phyloP scores from a whole-genome alignment of 495 filamentous ascomycete genomes.

The Sphaerosporella brunnea region DNA sequence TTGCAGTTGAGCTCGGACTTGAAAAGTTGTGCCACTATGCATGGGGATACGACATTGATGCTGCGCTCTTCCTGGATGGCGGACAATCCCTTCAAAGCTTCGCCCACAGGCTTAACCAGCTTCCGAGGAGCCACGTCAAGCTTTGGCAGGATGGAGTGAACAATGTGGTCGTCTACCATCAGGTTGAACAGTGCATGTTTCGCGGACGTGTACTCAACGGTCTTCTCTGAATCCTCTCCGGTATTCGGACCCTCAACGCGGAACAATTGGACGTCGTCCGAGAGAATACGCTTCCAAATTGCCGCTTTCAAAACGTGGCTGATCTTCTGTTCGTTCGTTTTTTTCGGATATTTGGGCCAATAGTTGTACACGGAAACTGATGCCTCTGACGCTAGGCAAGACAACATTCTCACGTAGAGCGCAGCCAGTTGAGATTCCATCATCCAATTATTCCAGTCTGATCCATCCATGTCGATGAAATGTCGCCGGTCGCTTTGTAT shows the following conservation, averaged over 20 bases:
- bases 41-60: constrained; percentile 8
- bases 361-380: constrained; percentile 23
- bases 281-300: constrained; percentile 14
- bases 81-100: not conserved
- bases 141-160: not conserved
- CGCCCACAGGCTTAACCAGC: not conserved
- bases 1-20: constrained; percentile 7
- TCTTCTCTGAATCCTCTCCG: not conserved
- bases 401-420: constrained; percentile 28
- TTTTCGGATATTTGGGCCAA: constrained; percentile 25
- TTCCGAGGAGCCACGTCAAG: not conserved
- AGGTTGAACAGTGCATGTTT: constrained; percentile 1
- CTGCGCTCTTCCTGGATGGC: not conserved
- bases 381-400: constrained; percentile 16
- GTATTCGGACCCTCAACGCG: constrained; percentile 8
- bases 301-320: constrained; percentile 12
- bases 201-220: not conserved
- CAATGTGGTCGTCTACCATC: not conserved
- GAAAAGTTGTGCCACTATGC: constrained; percentile 12
- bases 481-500: constrained; percentile 26
- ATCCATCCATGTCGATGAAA: constrained; percentile 11
- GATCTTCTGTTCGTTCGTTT: not conserved
- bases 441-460: constrained; percentile 31
- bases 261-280: no score
- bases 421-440: constrained; percentile 22